phyloP scores from a whole-genome alignment of 1,284 basidiomycete species.

The Tranzscheliella williamsii region DNA sequence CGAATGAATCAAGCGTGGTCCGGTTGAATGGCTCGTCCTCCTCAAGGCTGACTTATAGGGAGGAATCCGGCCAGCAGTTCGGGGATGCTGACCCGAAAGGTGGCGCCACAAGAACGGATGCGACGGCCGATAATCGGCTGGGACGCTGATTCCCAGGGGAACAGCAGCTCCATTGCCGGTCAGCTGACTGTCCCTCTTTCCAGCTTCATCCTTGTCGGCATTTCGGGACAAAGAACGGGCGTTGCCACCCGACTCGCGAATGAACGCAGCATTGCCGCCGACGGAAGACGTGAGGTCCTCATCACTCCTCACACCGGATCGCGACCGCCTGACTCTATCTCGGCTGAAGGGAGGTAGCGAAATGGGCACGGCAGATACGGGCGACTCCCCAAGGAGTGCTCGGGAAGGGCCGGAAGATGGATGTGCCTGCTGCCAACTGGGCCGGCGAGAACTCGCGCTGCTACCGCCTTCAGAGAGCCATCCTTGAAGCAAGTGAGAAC shows the following conservation, averaged over 20 bases:
- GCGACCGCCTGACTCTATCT: conserved; percentile 16
- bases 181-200: too few relatives aligned
- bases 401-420: not conserved
- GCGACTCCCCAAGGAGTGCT: conserved; percentile 1
- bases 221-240: not conserved
- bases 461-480: conserved; percentile 31
- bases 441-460: conserved; percentile 21
- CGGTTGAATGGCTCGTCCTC: conserved; percentile 20
- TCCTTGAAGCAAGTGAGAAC: conserved; percentile 10
- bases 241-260: conserved; percentile 17
- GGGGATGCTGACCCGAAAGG: conserved; percentile 8
- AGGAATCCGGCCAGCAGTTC: not conserved
- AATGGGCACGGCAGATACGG: conserved; percentile 13
- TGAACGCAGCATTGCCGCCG: conserved; percentile 31
- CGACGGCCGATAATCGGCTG: conserved; percentile 3
- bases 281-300: conserved; percentile 20
- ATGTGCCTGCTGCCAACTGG: conserved; percentile 26
- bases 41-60: not conserved
- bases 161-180: too few relatives aligned
- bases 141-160: too few relatives aligned
- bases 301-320: conserved; percentile 12
- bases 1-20: conserved; percentile 3
- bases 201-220: conserved; percentile 2
- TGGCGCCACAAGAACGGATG: conserved; percentile 19
- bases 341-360: not conserved